Conservation (phyloP, 495 filamentous ascomycete species). For the Lichina pygmaea region DNA sequence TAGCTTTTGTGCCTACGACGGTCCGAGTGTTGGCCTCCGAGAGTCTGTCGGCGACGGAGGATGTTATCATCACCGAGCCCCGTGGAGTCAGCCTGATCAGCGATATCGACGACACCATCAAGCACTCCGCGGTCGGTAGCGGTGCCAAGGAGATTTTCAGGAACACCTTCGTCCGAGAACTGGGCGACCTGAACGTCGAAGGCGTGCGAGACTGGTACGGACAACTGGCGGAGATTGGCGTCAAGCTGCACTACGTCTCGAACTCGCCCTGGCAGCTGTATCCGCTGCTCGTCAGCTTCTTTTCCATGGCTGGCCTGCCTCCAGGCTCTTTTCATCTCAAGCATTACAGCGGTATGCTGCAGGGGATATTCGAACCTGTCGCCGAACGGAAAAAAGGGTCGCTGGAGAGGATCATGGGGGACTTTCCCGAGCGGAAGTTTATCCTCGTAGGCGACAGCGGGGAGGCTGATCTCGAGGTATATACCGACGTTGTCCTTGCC, state of each 20-base stretch:
- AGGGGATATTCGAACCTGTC: conserved; percentile 93
- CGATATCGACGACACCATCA: conserved; percentile 95
- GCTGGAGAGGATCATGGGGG: conserved; percentile 56
- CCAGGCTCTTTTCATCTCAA: conserved; percentile 82
- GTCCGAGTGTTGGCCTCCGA: conserved; percentile 70
- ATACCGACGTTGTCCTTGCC: conserved; percentile 67
- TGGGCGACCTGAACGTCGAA: conserved; percentile 52
- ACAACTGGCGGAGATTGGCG: conserved; percentile 46
- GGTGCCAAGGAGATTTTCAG: conserved; percentile 86
- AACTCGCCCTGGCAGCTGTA: conserved; percentile 94
- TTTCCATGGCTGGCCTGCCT: conserved; percentile 54
- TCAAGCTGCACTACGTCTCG: conserved; percentile 73
- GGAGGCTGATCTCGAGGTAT: conserved; percentile 90
- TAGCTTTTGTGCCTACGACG: conserved; percentile 79
- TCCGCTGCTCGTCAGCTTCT: conserved; percentile 61
- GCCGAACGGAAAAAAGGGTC: conserved; percentile 78
- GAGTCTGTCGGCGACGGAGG: conserved; percentile 49
- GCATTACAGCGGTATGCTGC: conserved; percentile 81
- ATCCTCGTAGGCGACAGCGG: conserved; percentile 86
- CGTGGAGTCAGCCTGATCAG: conserved; percentile 82
- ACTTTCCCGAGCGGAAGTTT: conserved; percentile 78
- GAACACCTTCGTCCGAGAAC: conserved; percentile 75
- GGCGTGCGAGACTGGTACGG: conserved; percentile 82
- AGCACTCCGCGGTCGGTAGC: conserved; percentile 67
- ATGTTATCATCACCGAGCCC: conserved; percentile 47